Conservation (phyloP, 1,284 basidiomycete species). For the Ganoderma sinense region DNA sequence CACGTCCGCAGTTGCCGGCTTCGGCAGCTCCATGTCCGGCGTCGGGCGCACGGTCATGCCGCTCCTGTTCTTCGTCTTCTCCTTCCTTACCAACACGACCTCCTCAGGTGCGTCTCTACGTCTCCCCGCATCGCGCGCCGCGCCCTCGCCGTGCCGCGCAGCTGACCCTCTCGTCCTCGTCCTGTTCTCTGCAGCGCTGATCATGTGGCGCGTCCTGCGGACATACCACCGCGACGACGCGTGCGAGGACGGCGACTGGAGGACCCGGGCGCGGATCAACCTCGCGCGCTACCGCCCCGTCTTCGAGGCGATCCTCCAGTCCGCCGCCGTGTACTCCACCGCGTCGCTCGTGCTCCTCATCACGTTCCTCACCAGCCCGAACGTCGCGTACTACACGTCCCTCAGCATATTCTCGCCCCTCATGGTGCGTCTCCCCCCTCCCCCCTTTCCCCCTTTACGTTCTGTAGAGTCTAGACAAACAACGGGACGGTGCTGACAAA, state of each 20-base stretch:
- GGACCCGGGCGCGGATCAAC: background rate
- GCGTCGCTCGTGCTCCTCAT: slow-evolving; percentile 24
- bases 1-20: background rate
- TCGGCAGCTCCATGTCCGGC: background rate
- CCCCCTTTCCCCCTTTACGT: too few species aligned
- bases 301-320: slow-evolving; percentile 22
- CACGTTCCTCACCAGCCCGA: slow-evolving; percentile 18
- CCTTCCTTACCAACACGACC: background rate
- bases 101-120: background rate
- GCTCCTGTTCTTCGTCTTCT: slow-evolving; percentile 2
- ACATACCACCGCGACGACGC: background rate
- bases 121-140: background rate
- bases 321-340: slow-evolving; percentile 24
- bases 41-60: background rate
- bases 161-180: background rate
- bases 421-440: slow-evolving; percentile 15
- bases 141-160: background rate
- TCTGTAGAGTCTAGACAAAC: too few species aligned
- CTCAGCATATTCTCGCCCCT: slow-evolving; percentile 21
- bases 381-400: slow-evolving; percentile 18
- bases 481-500: background rate
- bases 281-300: slow-evolving; percentile 1
- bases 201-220: slow-evolving; percentile 9
- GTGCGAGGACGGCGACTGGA: background rate
- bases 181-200: background rate